phyloP scores from a whole-genome alignment of 2,329 filamentous ascomycete genomes.

The Penicillium sp. region DNA sequence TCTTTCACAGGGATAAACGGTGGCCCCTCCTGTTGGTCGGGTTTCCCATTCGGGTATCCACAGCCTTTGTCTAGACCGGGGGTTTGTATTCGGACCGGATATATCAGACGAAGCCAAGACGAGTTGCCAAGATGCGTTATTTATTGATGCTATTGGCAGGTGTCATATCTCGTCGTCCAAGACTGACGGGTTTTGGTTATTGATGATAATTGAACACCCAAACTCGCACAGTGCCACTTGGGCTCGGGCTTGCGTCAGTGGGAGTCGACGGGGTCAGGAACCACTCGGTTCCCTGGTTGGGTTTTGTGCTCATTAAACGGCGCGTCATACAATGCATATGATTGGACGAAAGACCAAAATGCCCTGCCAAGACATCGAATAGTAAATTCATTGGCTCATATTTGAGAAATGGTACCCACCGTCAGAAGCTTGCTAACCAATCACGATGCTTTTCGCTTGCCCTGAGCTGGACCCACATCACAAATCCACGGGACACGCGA shows the following conservation, averaged over 20 bases:
- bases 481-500: slow-evolving; percentile 4
- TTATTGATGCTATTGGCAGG: background rate
- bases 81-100: background rate
- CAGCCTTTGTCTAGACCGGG: background rate
- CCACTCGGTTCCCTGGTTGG: background rate
- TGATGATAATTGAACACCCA: background rate
- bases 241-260: background rate
- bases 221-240: background rate
- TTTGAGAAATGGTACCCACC: no score
- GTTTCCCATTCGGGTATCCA: background rate
- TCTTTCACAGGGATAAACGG: background rate
- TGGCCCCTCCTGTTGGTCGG: background rate
- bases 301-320: background rate
- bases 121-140: background rate
- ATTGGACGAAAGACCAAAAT: slow-evolving; percentile 7
- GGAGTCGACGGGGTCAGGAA: background rate
- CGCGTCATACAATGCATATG: background rate
- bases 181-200: background rate
- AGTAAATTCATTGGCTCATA: background rate
- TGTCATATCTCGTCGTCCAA: background rate
- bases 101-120: background rate
- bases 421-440: background rate
- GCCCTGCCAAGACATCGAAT: slow-evolving; percentile 8
- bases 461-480: slow-evolving; percentile 5
- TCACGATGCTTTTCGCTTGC: slow-evolving; percentile 6